Conservation (phyloP, 164 flowering plant species). For the Sextonia rubra region DNA sequence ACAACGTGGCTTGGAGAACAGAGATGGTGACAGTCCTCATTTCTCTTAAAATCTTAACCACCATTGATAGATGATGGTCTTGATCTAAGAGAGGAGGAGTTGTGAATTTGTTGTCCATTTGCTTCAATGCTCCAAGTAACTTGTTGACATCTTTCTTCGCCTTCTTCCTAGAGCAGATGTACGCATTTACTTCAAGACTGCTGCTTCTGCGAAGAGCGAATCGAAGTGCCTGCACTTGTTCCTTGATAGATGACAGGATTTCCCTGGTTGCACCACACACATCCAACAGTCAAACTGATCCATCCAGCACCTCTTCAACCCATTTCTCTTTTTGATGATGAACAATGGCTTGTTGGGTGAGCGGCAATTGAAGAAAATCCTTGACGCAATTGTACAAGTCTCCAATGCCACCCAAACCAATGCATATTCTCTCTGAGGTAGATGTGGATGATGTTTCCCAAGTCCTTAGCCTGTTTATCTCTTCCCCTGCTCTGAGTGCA, state of each 20-base stretch:
- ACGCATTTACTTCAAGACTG: constrained; percentile 16
- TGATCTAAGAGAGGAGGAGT: constrained; percentile 6
- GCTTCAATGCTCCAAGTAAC: constrained; percentile 23
- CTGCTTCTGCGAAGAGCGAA: constrained; percentile 29
- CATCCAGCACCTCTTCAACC: constrained; percentile 29
- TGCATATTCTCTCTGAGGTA: background rate
- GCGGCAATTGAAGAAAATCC: constrained; percentile 24
- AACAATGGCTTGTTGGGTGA: constrained; percentile 14
- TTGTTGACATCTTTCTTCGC: constrained; percentile 26
- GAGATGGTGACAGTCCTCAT: constrained; percentile 20
- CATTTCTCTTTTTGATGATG: constrained; percentile 18
- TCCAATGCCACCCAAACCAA: constrained; percentile 1
- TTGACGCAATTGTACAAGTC: constrained; percentile 21
- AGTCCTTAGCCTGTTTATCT: background rate
- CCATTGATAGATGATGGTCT: constrained; percentile 12
- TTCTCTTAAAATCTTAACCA: constrained; percentile 33
- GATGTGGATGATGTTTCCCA: background rate
- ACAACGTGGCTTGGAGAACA: constrained; percentile 29
- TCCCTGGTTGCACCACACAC: constrained; percentile 29
- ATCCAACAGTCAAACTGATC: constrained; percentile 34
- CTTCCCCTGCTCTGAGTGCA: background rate
- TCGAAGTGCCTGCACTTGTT: constrained; percentile 21
- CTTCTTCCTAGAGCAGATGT: constrained; percentile 28
- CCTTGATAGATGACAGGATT: constrained; percentile 23
- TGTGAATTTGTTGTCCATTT: constrained; percentile 7